These are phyloP conservation scores for Psidium friedrichsthalianum DNA, from an alignment of 345 rosid species.

Conservation along the genomic window DNA sequence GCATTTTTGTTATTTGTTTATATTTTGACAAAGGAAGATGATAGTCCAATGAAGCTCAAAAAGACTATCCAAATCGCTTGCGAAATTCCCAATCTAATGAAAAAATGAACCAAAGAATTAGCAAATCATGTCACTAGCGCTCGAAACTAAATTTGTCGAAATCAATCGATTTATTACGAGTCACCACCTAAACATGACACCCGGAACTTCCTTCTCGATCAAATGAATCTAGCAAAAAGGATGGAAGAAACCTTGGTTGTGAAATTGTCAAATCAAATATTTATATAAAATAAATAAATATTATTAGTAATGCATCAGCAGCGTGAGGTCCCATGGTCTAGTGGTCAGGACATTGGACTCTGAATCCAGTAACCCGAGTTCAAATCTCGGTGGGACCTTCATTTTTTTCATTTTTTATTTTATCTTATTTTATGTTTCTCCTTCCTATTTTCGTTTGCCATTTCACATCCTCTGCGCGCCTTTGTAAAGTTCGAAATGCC, in stretches of 20 bases:
- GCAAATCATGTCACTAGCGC: fast-evolving
- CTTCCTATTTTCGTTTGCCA: background rate
- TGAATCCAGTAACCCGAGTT: conserved; percentile 98
- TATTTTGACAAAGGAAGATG: too few relatives aligned
- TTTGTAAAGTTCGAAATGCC: background rate
- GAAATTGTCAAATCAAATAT: background rate
- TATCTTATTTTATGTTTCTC: background rate
- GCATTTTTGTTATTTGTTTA: too few relatives aligned
- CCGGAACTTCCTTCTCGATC: background rate
- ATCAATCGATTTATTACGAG: too few relatives aligned
- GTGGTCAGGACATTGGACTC: conserved; percentile 94
- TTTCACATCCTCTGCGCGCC: background rate
- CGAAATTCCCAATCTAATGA: background rate
- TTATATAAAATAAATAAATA: background rate
- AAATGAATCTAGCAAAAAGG: background rate
- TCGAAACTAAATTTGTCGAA: background rate
- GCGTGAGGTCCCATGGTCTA: conserved; percentile 61
- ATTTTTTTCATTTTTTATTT: fast-evolving
- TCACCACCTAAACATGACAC: too few relatives aligned
- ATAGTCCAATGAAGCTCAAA: too few relatives aligned
- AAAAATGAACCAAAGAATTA: background rate
- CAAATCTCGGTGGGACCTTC: conserved; percentile 92
- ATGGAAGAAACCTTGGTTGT: background rate
- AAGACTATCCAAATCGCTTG: background rate
- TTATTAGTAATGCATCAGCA: fast-evolving